Conservation (phyloP, 2,329 filamentous ascomycete species). For the Xylaria sp. region DNA sequence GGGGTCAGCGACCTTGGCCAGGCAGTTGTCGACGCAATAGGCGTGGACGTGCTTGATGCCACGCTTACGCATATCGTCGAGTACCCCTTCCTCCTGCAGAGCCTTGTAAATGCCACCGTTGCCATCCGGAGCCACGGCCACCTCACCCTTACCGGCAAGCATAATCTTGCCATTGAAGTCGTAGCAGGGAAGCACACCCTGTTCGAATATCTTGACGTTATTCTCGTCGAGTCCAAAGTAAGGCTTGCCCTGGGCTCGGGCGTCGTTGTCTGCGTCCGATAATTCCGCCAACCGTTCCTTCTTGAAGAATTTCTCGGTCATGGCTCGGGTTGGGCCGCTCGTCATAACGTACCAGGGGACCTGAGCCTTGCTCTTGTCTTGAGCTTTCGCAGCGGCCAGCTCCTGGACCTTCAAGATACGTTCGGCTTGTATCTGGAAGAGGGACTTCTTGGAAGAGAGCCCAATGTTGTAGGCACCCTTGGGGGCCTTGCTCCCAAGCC, state of each 20-base stretch:
- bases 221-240: constrained; percentile 90
- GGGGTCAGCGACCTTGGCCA: constrained; percentile 98
- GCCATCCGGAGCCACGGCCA: constrained; percentile 95
- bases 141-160: constrained; percentile 87
- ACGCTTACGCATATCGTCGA: constrained; percentile 87
- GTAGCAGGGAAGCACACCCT: constrained; percentile 95
- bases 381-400: constrained; percentile 78
- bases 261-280: constrained; percentile 72
- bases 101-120: constrained; percentile 98
- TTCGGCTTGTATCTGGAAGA: constrained; percentile 98
- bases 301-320: constrained; percentile 91
- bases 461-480: constrained; percentile 99
- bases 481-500: constrained; percentile 91
- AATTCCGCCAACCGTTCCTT: constrained; percentile 48
- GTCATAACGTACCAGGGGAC: constrained; percentile 99
- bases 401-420: constrained; percentile 87
- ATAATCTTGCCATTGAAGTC: constrained; percentile 98
- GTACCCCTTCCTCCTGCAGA: constrained; percentile 70
- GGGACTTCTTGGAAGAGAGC: constrained; percentile 88
- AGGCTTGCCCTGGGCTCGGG: constrained; percentile 45
- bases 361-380: constrained; percentile 66
- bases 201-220: constrained; percentile 94
- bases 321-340: constrained; percentile 88
- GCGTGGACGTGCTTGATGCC: constrained; percentile 95
- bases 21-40: constrained; percentile 98